Base-by-base conservation (phyloP, 2,329 filamentous ascomycete genomes). In the Alternaria sp. region DNA sequence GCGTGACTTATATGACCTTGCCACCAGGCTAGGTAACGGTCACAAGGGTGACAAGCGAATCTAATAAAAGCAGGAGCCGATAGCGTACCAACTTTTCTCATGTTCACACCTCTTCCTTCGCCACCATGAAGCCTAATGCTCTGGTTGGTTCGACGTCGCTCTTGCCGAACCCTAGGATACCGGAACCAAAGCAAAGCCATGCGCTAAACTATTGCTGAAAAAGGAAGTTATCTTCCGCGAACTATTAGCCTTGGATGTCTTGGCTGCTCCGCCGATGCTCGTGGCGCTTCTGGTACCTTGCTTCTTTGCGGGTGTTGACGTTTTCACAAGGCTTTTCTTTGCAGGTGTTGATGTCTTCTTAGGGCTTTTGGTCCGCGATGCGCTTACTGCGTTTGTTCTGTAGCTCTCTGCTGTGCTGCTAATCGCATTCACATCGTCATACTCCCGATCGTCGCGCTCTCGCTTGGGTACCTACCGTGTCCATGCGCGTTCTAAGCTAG, bases 181-280 rank as follows among this genome's bases (percentile, higher is more conserved):
- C n/a, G n/a, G n/a, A n/a, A n/a, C n/a, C n/a, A n/a, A n/a, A n/a
- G n/a, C n/a, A n/a, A n/a, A 17, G 17, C 17, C 17, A 17, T 17
- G 17, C 46, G 44, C 46, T 75, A 74, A 82, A 70, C 81, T 83
- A 17, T 17, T 17, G 36, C 73, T 78, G 71, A 87, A 86, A 71
- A 86, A 86, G 69, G 76, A 83, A 33, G 84, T 86, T 57, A 86
- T 86, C 71, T 83, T 84, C 66, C 84, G 81, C 55, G 82, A 86
- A 14, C 84, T 82, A 63, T 81, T 78, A 29, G 75, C 73, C 49
- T 85, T 62, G 76, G 76, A 58, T 9, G 70, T 74, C 69, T 83
- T 84, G 41, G 77, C 70, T 41, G 79, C 75, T 50, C 78, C 83
- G 34, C 79, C 75, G 68, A 88, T 88, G 63, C 80, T 84, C 5